A percentile compares a stretch with the other conserved stretches of the same genome.
These are phyloP conservation scores for Xanthoconium purpureum DNA, from an alignment of 768 basidiomycete species.

Conservation along the genomic window DNA sequence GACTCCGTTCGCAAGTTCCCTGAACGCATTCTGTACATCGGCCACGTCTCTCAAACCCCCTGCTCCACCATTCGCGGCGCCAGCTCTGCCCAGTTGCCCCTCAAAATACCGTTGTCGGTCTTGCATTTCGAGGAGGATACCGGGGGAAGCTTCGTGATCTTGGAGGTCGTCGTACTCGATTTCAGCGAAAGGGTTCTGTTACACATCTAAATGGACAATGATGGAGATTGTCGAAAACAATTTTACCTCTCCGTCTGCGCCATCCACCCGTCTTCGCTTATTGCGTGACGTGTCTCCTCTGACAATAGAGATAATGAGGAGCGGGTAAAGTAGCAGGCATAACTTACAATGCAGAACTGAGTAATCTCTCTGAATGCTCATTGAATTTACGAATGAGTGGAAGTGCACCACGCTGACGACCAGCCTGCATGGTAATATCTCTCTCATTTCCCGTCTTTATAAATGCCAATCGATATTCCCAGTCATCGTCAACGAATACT, in stretches of 20 bases:
- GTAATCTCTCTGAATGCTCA: conserved; percentile 88
- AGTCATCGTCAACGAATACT: not conserved
- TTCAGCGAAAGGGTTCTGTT: conserved; percentile 43
- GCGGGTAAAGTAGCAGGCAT: conserved; percentile 1
- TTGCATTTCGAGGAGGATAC: conserved; percentile 84
- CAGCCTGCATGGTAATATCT: conserved; percentile 95
- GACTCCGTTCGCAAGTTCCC: conserved; percentile 46
- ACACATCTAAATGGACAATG: not conserved
- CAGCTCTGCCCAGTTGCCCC: conserved; percentile 44
- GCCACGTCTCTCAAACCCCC: conserved; percentile 29
- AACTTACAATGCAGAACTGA: conserved; percentile 75
- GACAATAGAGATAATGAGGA: not conserved
- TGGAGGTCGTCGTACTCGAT: conserved; percentile 87
- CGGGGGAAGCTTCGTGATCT: conserved; percentile 58
- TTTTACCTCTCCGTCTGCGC: conserved; percentile 42
- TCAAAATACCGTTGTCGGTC: conserved; percentile 83
- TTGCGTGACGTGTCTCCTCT: conserved; percentile 56
- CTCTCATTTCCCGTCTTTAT: conserved; percentile 80
- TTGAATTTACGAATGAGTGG: conserved; percentile 97
- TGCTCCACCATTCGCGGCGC: not conserved
- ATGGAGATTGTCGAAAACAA: not conserved
- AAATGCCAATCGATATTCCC: not conserved
- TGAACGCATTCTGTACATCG: conserved; percentile 48
- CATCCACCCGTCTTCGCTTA: conserved; percentile 58
- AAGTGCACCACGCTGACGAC: conserved; percentile 79